Evolutionary conservation across 2,329 filamentous ascomycete genomes (phyloP).

Genomic region (Penicillium sp.): DNA sequence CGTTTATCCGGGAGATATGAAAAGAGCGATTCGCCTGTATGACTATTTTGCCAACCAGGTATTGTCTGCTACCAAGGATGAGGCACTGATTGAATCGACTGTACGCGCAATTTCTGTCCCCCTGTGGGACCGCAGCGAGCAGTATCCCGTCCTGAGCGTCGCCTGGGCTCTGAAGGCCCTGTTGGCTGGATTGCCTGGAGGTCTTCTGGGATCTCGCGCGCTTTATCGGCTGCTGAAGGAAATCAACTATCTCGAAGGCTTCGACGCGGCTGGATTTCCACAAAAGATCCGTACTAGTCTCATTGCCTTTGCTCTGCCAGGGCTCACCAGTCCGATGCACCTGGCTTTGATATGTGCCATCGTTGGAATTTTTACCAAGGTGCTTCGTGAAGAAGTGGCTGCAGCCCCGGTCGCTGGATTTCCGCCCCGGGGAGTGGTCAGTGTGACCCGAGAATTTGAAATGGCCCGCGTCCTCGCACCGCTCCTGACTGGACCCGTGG

Average conservation of each 20-base stretch:
- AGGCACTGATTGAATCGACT: conserved; percentile 30
- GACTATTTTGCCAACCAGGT: conserved; percentile 38
- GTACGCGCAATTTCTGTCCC: conserved; percentile 31
- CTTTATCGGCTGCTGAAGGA: conserved; percentile 28
- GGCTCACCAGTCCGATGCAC: conserved; percentile 34
- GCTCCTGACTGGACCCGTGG: conserved; percentile 21
- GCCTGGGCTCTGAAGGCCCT: conserved; percentile 33
- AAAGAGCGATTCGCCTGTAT: conserved; percentile 32
- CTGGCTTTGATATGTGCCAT: conserved; percentile 37
- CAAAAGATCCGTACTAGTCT: conserved; percentile 23
- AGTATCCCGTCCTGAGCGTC: conserved; percentile 27
- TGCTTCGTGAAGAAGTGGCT: conserved; percentile 21
- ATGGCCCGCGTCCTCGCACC: conserved; percentile 30
- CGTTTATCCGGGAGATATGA: conserved; percentile 30
- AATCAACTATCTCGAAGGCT: conserved; percentile 22
- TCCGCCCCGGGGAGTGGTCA: conserved; percentile 17
- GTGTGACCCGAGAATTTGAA: conserved; percentile 10
- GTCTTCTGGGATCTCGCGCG: conserved; percentile 33
- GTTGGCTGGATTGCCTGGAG: conserved; percentile 33
- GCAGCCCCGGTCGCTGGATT: conserved; percentile 14
- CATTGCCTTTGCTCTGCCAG: conserved; percentile 35
- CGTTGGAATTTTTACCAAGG: conserved; percentile 32
- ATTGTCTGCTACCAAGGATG: conserved; percentile 30
- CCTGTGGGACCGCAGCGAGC: conserved; percentile 13
- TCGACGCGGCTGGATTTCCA: conserved; percentile 10